phyloP scores from a whole-genome alignment of 192 early-diverging fungal species.

The Rhizophagus sp. region DNA sequence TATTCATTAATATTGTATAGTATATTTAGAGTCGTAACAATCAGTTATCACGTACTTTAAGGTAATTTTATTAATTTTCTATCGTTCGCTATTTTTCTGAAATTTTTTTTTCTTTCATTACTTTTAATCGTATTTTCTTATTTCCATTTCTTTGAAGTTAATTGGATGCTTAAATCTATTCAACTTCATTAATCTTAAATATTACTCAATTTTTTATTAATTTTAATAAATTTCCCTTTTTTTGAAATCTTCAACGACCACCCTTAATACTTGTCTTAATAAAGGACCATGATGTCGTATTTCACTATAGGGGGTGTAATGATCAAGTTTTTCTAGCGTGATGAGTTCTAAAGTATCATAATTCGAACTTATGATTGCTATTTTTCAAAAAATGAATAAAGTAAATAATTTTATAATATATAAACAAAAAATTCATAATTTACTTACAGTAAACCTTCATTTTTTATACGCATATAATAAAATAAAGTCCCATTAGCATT shows the following conservation, averaged over 20 bases:
- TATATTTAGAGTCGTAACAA: no score
- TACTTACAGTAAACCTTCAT: background rate
- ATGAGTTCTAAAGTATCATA: conserved; percentile 9
- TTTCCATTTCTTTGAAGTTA: no score
- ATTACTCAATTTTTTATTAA: no score
- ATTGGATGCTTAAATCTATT: no score
- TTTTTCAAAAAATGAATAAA: background rate
- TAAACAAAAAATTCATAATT: background rate
- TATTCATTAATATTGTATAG: no score
- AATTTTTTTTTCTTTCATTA: no score
- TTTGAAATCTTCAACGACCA: conserved; percentile 25
- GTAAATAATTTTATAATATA: background rate
- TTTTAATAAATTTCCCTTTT: background rate
- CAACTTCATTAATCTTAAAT: no score
- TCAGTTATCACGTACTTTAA: no score
- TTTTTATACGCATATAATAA: background rate
- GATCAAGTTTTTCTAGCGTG: background rate
- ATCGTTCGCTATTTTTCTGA: no score
- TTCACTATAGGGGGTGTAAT: conserved; percentile 15
- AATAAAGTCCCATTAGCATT: background rate
- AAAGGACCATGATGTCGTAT: conserved; percentile 17
- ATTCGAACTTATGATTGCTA: conserved; percentile 25
- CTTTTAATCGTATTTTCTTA: no score
- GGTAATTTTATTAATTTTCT: no score
- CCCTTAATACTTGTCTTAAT: conserved; percentile 19